A percentile compares a stretch with the other conserved stretches of the same genome.
phyloP scores from a whole-genome alignment of 2,329 filamentous ascomycete genomes.

The Coniochaeta prunicola region DNA sequence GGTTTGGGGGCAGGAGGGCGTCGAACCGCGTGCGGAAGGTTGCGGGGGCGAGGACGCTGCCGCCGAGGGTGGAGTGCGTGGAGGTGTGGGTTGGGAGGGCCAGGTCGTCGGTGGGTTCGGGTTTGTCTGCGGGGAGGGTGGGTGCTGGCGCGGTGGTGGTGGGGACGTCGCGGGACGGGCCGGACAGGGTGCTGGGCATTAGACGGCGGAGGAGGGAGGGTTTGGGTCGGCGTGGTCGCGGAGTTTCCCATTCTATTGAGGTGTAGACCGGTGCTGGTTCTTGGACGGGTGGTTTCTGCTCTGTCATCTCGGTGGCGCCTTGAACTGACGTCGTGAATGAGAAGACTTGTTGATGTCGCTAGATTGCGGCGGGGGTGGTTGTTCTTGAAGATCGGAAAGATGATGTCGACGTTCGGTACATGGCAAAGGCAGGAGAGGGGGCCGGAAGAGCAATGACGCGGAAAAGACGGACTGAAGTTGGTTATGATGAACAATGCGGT shows the following conservation, averaged over 20 bases:
- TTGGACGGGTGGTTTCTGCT: not conserved
- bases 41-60: not conserved
- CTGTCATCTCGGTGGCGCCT: not conserved
- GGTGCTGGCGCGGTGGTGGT: not conserved
- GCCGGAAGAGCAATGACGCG: not conserved
- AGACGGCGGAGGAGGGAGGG: not conserved
- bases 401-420: not conserved
- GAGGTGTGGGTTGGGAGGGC: slow-evolving; percentile 1
- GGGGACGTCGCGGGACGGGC: slow-evolving; percentile 3
- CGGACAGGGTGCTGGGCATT: not conserved
- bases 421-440: too few relatives aligned
- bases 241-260: not conserved
- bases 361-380: not conserved
- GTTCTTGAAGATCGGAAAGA: not conserved
- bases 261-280: not conserved
- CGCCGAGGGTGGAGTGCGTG: not conserved
- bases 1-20: slow-evolving; percentile 5
- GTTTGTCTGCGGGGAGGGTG: not conserved
- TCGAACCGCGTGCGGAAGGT: slow-evolving; percentile 4
- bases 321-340: not conserved
- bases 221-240: not conserved
- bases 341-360: not conserved
- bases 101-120: not conserved
- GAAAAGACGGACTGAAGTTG: not conserved
- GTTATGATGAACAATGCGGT: not conserved